Percentiles rank a stretch among this genome's conserved stretches.
These are phyloP conservation scores for Stygiomarasmius scandens DNA, from an alignment of 1,284 basidiomycete species.

Conservation along the genomic window DNA sequence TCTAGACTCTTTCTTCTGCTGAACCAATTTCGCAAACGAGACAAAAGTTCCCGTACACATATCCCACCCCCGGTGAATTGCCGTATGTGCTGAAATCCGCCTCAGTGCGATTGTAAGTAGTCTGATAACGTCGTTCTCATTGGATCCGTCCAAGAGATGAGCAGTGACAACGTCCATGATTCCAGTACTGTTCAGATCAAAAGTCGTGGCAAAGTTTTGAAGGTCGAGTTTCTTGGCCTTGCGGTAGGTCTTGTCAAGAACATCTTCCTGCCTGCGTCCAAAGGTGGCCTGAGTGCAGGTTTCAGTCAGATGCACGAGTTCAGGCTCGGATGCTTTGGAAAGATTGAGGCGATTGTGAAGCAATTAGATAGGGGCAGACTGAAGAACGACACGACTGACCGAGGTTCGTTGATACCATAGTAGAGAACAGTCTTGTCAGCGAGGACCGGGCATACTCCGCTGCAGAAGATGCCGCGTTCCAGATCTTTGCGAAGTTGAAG, in stretches of 20 bases:
- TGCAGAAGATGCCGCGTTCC: background rate
- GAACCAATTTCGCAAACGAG: no score
- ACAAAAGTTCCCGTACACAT: no score
- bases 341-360: background rate
- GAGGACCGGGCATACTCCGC: background rate
- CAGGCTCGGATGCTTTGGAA: background rate
- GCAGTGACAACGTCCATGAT: background rate
- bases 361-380: background rate
- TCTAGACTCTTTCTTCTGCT: background rate
- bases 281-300: background rate
- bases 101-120: no score
- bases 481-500: no score
- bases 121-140: no score
- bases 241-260: background rate
- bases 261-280: background rate
- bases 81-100: no score
- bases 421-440: background rate
- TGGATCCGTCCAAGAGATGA: background rate
- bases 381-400: background rate
- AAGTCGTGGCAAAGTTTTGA: slow-evolving; percentile 2
- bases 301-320: background rate
- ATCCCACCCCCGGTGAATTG: no score
- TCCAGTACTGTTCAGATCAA: background rate
- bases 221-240: slow-evolving; percentile 9
- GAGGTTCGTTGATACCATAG: background rate